phyloP scores from a whole-genome alignment of 805 yeast genomes.

The Danielia reshetovae region DNA sequence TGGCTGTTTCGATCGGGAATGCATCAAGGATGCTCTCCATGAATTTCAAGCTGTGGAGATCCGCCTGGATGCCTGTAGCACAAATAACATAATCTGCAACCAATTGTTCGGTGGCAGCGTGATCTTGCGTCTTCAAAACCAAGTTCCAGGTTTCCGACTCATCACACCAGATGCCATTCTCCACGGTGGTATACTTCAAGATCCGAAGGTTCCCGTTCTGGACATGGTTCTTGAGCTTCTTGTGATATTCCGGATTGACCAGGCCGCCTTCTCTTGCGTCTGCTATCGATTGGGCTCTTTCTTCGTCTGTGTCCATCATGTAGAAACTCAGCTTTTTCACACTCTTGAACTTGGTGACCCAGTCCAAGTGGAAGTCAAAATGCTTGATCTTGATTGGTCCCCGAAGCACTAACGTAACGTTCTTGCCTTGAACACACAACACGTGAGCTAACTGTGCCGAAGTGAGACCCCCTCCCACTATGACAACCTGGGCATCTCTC shows the following conservation, averaged over 20 bases:
- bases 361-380: conserved; percentile 45
- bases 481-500: conserved; percentile 18
- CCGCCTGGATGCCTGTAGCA: conserved; percentile 40
- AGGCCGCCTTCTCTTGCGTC: conserved; percentile 46
- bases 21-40: conserved; percentile 23
- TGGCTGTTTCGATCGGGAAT: conserved; percentile 28
- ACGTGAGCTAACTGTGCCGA: conserved; percentile 44
- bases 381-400: conserved; percentile 41
- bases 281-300: conserved; percentile 35
- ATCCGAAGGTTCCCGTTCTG: conserved; percentile 28
- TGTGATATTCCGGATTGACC: conserved; percentile 42
- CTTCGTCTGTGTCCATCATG: conserved; percentile 40
- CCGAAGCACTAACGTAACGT: conserved; percentile 32
- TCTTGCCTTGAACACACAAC: conserved; percentile 27
- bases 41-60: conserved; percentile 25
- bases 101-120: not conserved
- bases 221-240: conserved; percentile 25
- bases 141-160: conserved; percentile 24
- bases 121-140: conserved; percentile 6
- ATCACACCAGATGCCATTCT: no score
- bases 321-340: conserved; percentile 42
- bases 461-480: conserved; percentile 46
- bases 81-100: conserved; percentile 33
- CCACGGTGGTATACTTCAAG: conserved; percentile 25
- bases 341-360: conserved; percentile 48